These are phyloP conservation scores for Cnidoscolus chayamansa DNA, from an alignment of 441 rosid species.

Conservation along the genomic window DNA sequence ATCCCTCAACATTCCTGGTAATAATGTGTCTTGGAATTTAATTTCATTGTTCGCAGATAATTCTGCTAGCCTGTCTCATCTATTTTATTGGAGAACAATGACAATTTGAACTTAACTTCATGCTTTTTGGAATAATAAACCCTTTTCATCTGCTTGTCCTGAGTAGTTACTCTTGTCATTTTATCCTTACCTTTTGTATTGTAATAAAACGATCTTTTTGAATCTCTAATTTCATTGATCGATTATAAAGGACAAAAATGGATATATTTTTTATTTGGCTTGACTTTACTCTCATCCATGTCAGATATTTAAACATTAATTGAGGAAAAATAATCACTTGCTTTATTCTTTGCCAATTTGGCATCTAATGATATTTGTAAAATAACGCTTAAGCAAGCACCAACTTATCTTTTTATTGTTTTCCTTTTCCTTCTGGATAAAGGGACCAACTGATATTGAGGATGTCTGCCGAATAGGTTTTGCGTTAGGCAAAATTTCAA, in stretches of 20 bases:
- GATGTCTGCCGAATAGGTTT: neutral
- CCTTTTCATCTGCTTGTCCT: constrained; percentile 14
- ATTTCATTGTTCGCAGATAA: constrained; percentile 23
- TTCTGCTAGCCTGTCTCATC: constrained; percentile 23
- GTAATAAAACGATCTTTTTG: constrained; percentile 12
- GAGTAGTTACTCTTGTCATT: neutral
- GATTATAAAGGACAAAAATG: too few relatives aligned
- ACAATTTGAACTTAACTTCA: constrained; percentile 14
- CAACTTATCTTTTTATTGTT: neutral
- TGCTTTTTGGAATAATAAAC: constrained; percentile 19
- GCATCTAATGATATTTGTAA: neutral
- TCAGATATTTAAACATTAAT: neutral
- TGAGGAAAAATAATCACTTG: neutral
- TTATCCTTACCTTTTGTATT: constrained; percentile 18
- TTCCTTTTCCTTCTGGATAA: neutral
- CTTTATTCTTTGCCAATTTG: neutral
- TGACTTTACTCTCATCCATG: neutral
- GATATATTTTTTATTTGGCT: neutral
- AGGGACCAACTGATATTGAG: neutral
- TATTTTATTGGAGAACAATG: constrained; percentile 19
- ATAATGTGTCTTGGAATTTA: constrained; percentile 30
- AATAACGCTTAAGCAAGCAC: neutral
- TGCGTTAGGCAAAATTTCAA: neutral
- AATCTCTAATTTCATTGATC: neutral
- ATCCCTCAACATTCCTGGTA: constrained; percentile 26